Conservation (phyloP, 2,329 filamentous ascomycete genomes). For the Domatiomyces globalis region DNA sequence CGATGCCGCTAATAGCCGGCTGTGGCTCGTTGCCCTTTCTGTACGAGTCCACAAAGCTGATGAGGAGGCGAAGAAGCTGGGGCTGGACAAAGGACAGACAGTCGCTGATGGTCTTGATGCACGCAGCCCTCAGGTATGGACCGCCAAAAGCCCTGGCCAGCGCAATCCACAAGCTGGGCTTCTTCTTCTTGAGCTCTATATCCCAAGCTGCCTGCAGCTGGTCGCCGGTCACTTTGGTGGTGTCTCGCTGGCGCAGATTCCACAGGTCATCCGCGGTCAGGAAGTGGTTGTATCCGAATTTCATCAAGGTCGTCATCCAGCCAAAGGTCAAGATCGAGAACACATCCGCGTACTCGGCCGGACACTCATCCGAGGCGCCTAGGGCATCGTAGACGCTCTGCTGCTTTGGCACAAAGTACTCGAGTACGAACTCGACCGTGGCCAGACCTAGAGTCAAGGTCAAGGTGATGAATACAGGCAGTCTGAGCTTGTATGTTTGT, state of each 20-base stretch:
- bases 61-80: slow-evolving; percentile 71
- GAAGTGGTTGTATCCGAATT: slow-evolving; percentile 77
- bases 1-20: slow-evolving; percentile 67
- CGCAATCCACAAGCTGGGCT: slow-evolving; percentile 76
- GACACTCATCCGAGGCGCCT: slow-evolving; percentile 54
- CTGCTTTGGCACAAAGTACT: slow-evolving; percentile 77
- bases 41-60: slow-evolving; percentile 74
- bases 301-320: slow-evolving; percentile 99
- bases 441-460: slow-evolving; percentile 57
- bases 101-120: slow-evolving; percentile 87
- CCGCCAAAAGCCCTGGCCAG: slow-evolving; percentile 71
- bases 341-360: slow-evolving; percentile 76
- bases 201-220: slow-evolving; percentile 64
- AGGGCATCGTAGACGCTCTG: slow-evolving; percentile 54
- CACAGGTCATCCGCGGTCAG: slow-evolving; percentile 91
- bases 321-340: slow-evolving; percentile 90
- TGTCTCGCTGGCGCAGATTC: slow-evolving; percentile 70
- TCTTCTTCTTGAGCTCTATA: slow-evolving; percentile 55
- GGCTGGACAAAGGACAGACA: slow-evolving; percentile 77
- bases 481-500: slow-evolving; percentile 49
- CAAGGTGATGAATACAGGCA: slow-evolving; percentile 67
- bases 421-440: slow-evolving; percentile 56
- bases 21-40: slow-evolving; percentile 44
- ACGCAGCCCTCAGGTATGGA: slow-evolving; percentile 64
- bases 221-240: slow-evolving; percentile 57